Conservation (phyloP, 2,329 filamentous ascomycete genomes). For the Ilyonectria mors-panacis region DNA sequence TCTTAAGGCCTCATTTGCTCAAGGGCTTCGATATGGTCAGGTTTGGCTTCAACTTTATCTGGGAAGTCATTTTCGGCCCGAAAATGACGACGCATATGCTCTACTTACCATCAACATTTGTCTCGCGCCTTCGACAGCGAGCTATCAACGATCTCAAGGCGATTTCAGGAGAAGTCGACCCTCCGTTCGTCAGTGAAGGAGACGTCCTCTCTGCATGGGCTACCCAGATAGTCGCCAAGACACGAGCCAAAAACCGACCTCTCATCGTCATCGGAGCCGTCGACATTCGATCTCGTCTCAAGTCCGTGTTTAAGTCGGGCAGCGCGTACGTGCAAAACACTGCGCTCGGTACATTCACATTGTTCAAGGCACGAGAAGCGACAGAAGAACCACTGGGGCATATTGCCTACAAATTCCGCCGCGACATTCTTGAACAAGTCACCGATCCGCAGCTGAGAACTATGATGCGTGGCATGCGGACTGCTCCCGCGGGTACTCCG, state of each 20-base stretch:
- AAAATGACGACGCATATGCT: constrained; percentile 1
- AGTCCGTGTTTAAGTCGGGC: constrained; percentile 1
- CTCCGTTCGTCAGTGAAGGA: constrained; percentile 21
- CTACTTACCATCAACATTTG: constrained; percentile 13
- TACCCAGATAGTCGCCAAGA: constrained; percentile 14
- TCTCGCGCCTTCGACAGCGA: constrained; percentile 1
- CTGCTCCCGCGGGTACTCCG: not conserved
- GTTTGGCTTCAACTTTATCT: constrained; percentile 18
- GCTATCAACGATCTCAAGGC: constrained; percentile 13
- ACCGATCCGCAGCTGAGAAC: constrained; percentile 19
- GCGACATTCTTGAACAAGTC: constrained; percentile 11
- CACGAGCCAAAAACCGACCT: not conserved
- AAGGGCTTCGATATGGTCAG: constrained; percentile 6
- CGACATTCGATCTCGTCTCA: constrained; percentile 15
- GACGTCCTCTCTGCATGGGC: constrained; percentile 22
- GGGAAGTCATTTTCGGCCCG: not conserved
- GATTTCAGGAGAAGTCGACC: not conserved
- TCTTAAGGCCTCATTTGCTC: not conserved
- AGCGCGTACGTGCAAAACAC: constrained; percentile 21
- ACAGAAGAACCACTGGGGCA: not conserved
- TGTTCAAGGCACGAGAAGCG: constrained; percentile 9
- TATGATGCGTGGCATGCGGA: not conserved
- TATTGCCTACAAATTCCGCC: constrained; percentile 16
- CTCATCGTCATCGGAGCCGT: constrained; percentile 11
- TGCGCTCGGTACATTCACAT: constrained; percentile 6